These are phyloP conservation scores for Amniculicola lignicola DNA, from an alignment of 495 filamentous ascomycete species.

Conservation along the genomic window DNA sequence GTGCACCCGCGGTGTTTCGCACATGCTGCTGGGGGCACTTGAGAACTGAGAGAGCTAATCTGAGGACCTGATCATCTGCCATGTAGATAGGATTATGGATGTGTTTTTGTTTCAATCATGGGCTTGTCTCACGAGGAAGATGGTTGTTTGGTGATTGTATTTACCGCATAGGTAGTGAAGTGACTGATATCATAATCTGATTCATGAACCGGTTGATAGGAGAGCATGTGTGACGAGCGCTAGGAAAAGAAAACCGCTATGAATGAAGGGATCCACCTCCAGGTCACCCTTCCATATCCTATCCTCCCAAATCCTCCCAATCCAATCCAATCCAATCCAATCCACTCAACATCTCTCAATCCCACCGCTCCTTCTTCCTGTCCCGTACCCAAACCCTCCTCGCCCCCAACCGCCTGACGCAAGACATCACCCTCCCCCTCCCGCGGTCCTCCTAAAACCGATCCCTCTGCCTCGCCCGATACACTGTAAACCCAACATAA, in stretches of 20 bases:
- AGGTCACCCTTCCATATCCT: not conserved
- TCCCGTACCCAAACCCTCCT: not conserved
- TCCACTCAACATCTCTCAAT: not conserved
- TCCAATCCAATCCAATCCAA: not conserved
- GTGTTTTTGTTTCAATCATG: not conserved
- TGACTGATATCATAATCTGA: slow-evolving; percentile 1
- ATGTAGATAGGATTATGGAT: too few species aligned
- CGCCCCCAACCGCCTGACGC: not conserved
- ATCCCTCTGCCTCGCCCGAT: slow-evolving; percentile 65
- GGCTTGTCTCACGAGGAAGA: not conserved
- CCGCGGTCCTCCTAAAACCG: slow-evolving; percentile 59
- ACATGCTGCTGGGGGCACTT: not conserved
- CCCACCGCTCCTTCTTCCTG: not conserved
- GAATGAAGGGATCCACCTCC: not conserved
- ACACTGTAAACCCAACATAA: slow-evolving; percentile 84
- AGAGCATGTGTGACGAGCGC: slow-evolving; percentile 7
- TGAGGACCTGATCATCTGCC: too few species aligned
- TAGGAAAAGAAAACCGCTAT: slow-evolving; percentile 22
- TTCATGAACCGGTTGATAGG: slow-evolving; percentile 10
- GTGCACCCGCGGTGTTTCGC: not conserved
- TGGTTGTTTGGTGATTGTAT: too few species aligned
- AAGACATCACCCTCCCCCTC: not conserved
- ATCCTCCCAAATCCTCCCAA: too few species aligned
- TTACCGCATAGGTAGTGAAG: too few species aligned
- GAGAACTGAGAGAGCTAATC: slow-evolving; percentile 18